These are phyloP conservation scores for Cucumis cinereus DNA, from an alignment of 306 rosid species.

Conservation along the genomic window DNA sequence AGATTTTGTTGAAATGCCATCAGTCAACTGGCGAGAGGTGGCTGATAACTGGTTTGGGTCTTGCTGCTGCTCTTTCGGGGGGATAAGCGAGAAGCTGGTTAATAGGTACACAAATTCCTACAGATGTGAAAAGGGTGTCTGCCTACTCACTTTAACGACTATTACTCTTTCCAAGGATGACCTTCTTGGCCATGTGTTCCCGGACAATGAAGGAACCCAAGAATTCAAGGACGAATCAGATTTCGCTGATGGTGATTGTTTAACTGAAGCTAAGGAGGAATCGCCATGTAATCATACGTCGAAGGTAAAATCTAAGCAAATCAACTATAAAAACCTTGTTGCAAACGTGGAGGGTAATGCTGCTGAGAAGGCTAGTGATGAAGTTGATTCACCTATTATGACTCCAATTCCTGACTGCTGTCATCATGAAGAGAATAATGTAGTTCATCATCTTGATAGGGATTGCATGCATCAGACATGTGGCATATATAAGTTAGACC, in stretches of 20 bases:
- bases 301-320: conserved; percentile 15
- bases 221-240: conserved; percentile 13
- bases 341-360: conserved; percentile 14
- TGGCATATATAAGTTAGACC: conserved; percentile 19
- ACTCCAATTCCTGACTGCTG: conserved; percentile 25
- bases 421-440: conserved; percentile 15
- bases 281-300: conserved; percentile 14
- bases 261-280: conserved; percentile 11
- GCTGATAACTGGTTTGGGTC: conserved; percentile 96
- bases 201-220: conserved; percentile 15
- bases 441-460: conserved; percentile 10
- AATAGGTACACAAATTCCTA: conserved; percentile 48
- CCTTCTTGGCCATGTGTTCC: conserved; percentile 37
- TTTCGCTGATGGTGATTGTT: conserved; percentile 6
- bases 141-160: conserved; percentile 52
- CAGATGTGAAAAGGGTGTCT: conserved; percentile 38
- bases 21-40: conserved; percentile 83
- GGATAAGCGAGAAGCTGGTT: conserved; percentile 84
- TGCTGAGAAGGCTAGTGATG: conserved; percentile 13
- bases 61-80: conserved; percentile 92
- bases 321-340: conserved; percentile 23
- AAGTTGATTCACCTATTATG: conserved; percentile 18
- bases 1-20: conserved; percentile 82
- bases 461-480: conserved; percentile 27
- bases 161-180: conserved; percentile 68